Conservation (phyloP, 2,329 filamentous ascomycete species). For the Coleophoma eucalyptorum region DNA sequence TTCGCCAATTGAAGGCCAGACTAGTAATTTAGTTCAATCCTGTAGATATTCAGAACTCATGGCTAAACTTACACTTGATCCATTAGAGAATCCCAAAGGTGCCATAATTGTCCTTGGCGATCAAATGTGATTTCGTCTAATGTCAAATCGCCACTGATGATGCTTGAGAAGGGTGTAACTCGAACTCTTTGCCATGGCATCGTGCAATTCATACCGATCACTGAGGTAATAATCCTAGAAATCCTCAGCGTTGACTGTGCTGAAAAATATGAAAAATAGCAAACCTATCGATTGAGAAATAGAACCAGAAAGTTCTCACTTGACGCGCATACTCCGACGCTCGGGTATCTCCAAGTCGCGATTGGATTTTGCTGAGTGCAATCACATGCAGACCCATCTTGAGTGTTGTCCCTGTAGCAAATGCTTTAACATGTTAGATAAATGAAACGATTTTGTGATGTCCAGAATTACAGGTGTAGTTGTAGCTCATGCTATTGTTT, state of each 20-base stretch:
- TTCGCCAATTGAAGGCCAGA: not conserved
- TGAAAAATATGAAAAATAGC: not conserved
- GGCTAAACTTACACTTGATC: slow-evolving; percentile 5
- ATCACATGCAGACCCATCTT: slow-evolving; percentile 5
- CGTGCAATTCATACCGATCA: slow-evolving; percentile 14
- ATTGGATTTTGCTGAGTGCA: not conserved
- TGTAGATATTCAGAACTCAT: not conserved
- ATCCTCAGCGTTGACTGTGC: not conserved
- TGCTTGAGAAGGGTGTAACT: slow-evolving; percentile 1
- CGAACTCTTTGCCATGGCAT: slow-evolving; percentile 13
- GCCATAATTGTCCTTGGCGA: slow-evolving; percentile 9
- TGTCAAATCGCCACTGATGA: not conserved
- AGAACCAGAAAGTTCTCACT: slow-evolving; percentile 12
- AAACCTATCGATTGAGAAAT: slow-evolving; percentile 13
- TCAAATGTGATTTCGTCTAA: slow-evolving; percentile 11
- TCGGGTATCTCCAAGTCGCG: not conserved
- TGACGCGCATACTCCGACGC: not conserved
- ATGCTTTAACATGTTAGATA: not conserved
- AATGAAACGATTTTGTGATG: not conserved
- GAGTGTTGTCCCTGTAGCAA: slow-evolving; percentile 3
- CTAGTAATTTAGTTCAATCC: not conserved
- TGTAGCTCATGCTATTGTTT: slow-evolving; percentile 6
- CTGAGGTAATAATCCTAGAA: slow-evolving; percentile 8
- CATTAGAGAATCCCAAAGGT: slow-evolving; percentile 15
- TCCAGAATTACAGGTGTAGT: slow-evolving; percentile 4